phyloP scores from a whole-genome alignment of 371 early-diverging fungal genomes.

The Mortierella sp. region DNA sequence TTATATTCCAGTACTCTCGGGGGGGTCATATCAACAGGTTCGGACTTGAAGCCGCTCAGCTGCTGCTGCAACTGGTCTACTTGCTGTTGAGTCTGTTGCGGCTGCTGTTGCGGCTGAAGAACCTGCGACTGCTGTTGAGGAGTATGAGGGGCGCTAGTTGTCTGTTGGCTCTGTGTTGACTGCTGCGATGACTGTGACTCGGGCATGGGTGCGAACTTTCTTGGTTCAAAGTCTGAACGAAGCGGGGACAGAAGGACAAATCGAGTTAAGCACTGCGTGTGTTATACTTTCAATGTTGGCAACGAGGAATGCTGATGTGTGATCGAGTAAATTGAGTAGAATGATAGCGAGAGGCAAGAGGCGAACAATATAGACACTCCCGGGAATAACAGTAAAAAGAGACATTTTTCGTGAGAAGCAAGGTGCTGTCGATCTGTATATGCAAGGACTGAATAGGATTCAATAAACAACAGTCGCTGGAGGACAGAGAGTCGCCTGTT shows the following conservation, averaged over 20 bases:
- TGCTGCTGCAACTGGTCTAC: slow-evolving; percentile 10
- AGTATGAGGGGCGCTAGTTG: slow-evolving; percentile 1
- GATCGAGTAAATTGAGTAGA: slow-evolving; percentile 1
- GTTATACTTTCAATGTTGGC: too few relatives aligned
- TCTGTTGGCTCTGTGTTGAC: neutral
- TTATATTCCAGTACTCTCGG: slow-evolving; percentile 45
- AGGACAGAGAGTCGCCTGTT: slow-evolving; percentile 1
- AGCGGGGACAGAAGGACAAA: neutral
- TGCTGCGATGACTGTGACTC: slow-evolving; percentile 27
- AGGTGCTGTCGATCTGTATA: neutral
- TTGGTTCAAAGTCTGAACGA: slow-evolving; percentile 32
- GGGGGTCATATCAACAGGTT: slow-evolving; percentile 8
- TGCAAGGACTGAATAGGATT: neutral
- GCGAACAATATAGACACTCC: too few relatives aligned
- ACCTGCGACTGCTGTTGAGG: slow-evolving; percentile 5
- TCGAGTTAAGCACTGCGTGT: neutral
- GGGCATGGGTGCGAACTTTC: slow-evolving; percentile 43
- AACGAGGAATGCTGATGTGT: neutral
- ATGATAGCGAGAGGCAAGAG: too few relatives aligned
- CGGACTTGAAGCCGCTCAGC: slow-evolving; percentile 19
- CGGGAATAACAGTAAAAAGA: too few relatives aligned
- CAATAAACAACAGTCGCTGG: neutral
- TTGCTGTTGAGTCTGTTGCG: neutral
- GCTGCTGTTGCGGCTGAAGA: neutral
- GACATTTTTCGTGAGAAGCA: too few relatives aligned